Evolutionary conservation across 305 asterid genomes (phyloP), one percentile per base, ranked within the genome.

Genomic region (Fraxinus nigra): DNA sequence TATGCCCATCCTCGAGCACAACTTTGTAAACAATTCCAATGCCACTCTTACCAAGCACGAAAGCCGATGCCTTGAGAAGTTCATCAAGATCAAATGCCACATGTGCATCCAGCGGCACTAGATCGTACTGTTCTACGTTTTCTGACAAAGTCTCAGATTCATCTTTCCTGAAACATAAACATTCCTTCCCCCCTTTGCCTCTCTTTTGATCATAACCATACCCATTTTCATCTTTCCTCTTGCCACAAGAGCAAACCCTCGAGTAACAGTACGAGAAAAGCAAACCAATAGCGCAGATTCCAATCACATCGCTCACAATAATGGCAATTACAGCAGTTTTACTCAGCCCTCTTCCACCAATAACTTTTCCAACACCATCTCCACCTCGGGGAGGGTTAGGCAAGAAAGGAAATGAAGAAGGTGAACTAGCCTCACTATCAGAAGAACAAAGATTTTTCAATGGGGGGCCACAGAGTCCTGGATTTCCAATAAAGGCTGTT

Each of bases 1-100:
- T 91, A 43, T 82, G 85, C 26, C 97, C 96, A 26, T 88, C 97
- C 82, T 93, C 97, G 7, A 95, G 99, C 81, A 95, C 99, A 67
- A 92, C 98, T 81, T 92, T 95, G 81, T 95, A 95, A 26, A 95
- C 95, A 75, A 95, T 93, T 13, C 99, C 98, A 67, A 90, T 90
- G 4, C 95, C 95, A 79, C 97, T 95, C 88, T 93, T 93, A 5
- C 98, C 99, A 6, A 95, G 92, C 16, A 95, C 98, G 80, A 93
- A 95, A 2, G 99, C 99, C 34, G 99, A 95, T 0, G 99, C 99
- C 85, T 93, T 95, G 79, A 95, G 86, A 81, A 95, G 97, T 82
- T 95, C 97, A 13, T 93, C 99, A 1, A 95, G 90, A 88, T 93
- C 97, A 86, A 92, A 95, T 0, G 90, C 93, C 85, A 93, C 89